phyloP scores from a whole-genome alignment of 805 yeast species.

The Lipomyces anomalus region DNA sequence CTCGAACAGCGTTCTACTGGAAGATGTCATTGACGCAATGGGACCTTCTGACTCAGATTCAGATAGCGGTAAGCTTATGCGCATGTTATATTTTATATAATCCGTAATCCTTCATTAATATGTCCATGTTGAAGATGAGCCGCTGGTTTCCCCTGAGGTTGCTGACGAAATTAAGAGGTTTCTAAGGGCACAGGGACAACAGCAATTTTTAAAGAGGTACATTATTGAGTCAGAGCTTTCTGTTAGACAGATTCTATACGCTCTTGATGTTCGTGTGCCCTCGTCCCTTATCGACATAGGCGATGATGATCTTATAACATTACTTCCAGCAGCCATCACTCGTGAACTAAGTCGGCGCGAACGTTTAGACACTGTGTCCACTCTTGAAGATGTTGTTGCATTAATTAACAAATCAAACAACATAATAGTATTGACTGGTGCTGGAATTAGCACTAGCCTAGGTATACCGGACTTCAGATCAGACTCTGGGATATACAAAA shows the following conservation, averaged over 20 bases:
- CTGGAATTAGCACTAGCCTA: constrained; percentile 83
- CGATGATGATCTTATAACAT: constrained; percentile 37
- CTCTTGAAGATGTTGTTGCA: constrained; percentile 53
- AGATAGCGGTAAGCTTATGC: no score
- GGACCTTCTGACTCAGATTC: no score
- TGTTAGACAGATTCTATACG: constrained; percentile 24
- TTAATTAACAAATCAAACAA: constrained; percentile 52
- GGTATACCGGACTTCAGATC: constrained; percentile 94
- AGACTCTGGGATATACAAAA: constrained; percentile 74
- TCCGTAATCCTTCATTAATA: no score
- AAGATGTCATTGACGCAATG: no score
- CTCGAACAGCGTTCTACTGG: no score
- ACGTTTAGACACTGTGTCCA: constrained; percentile 48
- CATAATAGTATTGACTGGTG: constrained; percentile 78
- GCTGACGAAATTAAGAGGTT: constrained; percentile 10
- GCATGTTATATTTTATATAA: no score
- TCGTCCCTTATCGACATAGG: constrained; percentile 33
- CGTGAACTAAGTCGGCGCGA: constrained; percentile 54
- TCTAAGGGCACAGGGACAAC: constrained; percentile 10
- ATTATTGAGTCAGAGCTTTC: constrained; percentile 1
- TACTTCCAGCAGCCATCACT: constrained; percentile 50
- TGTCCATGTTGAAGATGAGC: no score
- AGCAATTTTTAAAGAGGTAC: constrained; percentile 9
- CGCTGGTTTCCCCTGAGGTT: no score
- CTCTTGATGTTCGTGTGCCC: constrained; percentile 14